A percentile compares a stretch with the other conserved stretches of the same genome.
Conservation (phyloP, 129 eudicot genomes). For the Silybum marianum region DNA sequence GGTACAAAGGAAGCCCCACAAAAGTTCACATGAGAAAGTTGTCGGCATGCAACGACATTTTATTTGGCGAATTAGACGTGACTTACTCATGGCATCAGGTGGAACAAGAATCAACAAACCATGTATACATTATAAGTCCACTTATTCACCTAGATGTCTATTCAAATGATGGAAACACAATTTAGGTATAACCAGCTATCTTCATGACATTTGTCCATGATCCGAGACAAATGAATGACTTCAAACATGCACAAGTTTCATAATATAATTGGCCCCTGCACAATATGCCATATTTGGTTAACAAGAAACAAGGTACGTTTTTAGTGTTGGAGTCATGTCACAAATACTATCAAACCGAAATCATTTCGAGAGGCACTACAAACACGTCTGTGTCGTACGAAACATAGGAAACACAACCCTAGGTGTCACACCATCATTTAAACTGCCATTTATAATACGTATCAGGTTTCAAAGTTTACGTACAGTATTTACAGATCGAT, state of each 20-base stretch:
- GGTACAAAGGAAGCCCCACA: background rate
- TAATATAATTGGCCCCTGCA: background rate
- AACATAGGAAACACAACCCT: background rate
- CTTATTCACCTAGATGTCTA: background rate
- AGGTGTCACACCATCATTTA: background rate
- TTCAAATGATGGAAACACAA: background rate
- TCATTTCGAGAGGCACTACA: background rate
- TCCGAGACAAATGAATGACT: background rate
- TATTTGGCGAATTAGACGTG: background rate
- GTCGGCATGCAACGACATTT: background rate
- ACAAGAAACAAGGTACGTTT: background rate
- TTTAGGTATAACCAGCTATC: background rate
- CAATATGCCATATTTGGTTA: background rate
- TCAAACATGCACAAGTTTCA: background rate
- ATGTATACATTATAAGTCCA: background rate
- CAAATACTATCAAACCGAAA: background rate
- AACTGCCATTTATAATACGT: background rate
- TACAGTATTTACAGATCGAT: no score
- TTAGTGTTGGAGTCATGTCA: background rate
- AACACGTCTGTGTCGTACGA: background rate
- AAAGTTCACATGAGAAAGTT: background rate
- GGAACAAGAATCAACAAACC: background rate
- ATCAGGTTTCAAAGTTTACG: background rate
- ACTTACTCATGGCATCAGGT: background rate
- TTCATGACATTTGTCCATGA: background rate